Base-by-base conservation (phyloP, 169 alveolate genomes). In the Plasmodium fragile region DNA sequence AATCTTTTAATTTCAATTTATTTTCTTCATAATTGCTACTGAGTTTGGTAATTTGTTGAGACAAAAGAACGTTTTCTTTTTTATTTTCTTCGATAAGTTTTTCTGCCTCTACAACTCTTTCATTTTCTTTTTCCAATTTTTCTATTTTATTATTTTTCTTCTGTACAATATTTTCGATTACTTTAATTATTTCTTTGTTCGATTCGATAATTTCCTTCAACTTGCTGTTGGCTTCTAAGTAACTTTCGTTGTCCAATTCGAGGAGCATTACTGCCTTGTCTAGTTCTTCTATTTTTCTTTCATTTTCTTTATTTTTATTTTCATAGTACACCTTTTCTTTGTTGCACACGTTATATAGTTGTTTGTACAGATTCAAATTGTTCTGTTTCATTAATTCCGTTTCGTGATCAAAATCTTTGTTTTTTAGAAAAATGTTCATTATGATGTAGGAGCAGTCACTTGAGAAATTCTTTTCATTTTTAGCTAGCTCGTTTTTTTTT, bases 81-180 rank as follows among this genome's bases (percentile, higher is more conserved):
- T 78, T 89, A 78, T 89, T 89, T 22, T 79, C 82, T 39, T 89
- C 90, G 45, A 77, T 43, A 16, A 49, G 13, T 55, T 89, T 78
- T 89, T 89, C 84, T 39, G 94, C 81, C 71, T 89, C 82, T 18
- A 22, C 45, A 36, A 72, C 39, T 72, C 72, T 89, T 77, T 89
- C 73, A 89, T 89, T 89, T 89, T 89, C 84, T 55, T 89, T 89
- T 78, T 55, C 75, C 49, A 89, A 78, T 59, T 89, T 89, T 77
- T 89, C 94, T 78, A 89, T 89, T 89, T 89, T 89, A 22, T 41
- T 71, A 78, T 89, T 89, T 72, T 89, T 78, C 81, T 89, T 89
- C 45, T 78, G 41, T 52, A 89, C 25, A 53, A 89, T 69, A n/a
- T 78, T 78, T 89, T 89, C 94, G 11, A 89, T 89, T 16, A 55